Evolutionary conservation across 208 protist species (phyloP).

Genomic region (Novymonas esmeraldas): DNA sequence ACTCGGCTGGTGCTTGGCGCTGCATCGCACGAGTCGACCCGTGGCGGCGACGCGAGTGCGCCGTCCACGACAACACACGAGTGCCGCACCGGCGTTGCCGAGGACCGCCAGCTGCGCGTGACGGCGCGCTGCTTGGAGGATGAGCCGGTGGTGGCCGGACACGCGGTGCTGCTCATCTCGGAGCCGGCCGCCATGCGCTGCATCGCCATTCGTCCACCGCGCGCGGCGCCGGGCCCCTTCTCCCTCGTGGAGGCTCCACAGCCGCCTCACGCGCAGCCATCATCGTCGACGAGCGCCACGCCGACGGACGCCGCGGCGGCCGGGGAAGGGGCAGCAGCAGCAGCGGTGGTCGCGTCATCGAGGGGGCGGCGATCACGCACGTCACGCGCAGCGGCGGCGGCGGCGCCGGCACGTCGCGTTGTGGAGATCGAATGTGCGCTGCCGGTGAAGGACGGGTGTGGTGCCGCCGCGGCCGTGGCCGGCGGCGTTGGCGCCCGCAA

Average conservation of each 20-base stretch:
- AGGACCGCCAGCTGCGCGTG: conserved; percentile 28
- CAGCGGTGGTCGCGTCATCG: background rate
- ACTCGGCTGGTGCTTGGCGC: background rate
- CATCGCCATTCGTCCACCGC: conserved; percentile 42
- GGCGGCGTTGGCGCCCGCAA: background rate
- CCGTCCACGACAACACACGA: background rate
- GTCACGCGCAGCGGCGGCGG: background rate
- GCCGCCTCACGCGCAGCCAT: too few relatives aligned
- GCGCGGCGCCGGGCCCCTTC: conserved; percentile 38
- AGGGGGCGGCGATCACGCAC: background rate
- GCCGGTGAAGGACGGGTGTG: background rate
- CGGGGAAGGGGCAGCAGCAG: background rate
- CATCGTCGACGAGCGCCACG: too few relatives aligned
- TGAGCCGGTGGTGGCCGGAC: conserved; percentile 52
- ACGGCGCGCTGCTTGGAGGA: conserved; percentile 67
- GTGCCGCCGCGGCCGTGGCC: background rate
- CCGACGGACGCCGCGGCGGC: background rate
- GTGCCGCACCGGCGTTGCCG: background rate
- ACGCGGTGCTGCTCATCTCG: conserved; percentile 59
- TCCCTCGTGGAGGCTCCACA: conserved; percentile 10
- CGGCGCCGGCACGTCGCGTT: conserved; percentile 7
- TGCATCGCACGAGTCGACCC: background rate
- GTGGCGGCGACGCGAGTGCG: background rate
- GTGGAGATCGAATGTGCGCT: conserved; percentile 23
- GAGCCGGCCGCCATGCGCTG: conserved; percentile 72